Evolutionary conservation across 2,329 filamentous ascomycete genomes (phyloP), one percentile per base, ranked within the genome.

Genomic region (Grosmannia serpens): DNA sequence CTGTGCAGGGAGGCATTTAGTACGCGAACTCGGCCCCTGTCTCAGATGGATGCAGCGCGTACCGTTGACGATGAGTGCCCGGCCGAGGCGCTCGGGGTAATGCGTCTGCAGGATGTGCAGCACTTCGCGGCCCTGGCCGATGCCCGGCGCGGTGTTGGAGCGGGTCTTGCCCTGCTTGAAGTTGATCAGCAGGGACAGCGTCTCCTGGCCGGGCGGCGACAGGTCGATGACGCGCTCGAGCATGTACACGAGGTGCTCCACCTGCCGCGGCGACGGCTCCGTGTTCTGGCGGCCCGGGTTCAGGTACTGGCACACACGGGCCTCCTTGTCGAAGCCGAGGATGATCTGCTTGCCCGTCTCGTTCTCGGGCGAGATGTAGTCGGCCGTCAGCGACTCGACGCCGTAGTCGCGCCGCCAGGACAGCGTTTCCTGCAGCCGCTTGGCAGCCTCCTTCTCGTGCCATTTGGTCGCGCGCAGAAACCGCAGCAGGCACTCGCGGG

Each of bases 211-310:
- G 0, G 91, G 80, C 0, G 88, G 86, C 83, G 95, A 91, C 62
- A 97, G 74, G 66, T 96, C 91, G 64, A 96, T 83, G 38, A 88
- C 85, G 44, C 89, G 82, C 76, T 99, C 94, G 49, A 97, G 75
- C 91, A 97, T 96, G 75, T 88, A 99, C 56, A 96, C 91, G 61
- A 99, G 76, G 70, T 97, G 91, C 73, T 99, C 86, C 58, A 96
- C 85, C 74, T 97, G 94, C 65, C 89, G 82, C 44, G 91, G 88
- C 62, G 85, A 88, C 59, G 85, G 81, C 65, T 95, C 86, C 1
- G 94, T 97, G 77, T 99, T 99, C 75, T 99, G 94, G 64, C 87
- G 85, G 35, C 86, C 89, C 1, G 94, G 94, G 69, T 88, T 87
- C 60, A 99, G 81, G 73, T 96, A 96, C 67, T 94, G 83, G 71